phyloP scores from a whole-genome alignment of 176 grass and related monocot genomes.

The Oryza meyeriana region DNA sequence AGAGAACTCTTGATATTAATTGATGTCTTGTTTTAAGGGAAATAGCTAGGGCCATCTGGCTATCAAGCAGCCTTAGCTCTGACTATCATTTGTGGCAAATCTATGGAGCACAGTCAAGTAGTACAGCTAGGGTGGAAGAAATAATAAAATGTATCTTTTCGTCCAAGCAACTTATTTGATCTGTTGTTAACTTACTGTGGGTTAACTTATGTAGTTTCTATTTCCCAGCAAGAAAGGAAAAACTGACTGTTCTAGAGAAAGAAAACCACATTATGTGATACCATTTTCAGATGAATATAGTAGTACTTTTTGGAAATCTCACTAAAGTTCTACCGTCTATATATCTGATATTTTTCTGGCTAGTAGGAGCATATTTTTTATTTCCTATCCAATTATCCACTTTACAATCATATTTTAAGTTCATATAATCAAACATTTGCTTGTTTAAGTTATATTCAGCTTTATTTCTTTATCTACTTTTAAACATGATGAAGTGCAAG shows the following conservation, averaged over 20 bases:
- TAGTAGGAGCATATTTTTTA: neutral
- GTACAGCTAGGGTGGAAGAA: neutral
- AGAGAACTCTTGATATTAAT: slow-evolving; percentile 3
- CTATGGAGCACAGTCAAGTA: neutral
- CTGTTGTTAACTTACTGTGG: neutral
- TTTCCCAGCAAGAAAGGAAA: neutral
- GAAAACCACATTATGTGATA: neutral
- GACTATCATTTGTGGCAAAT: neutral
- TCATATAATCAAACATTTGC: neutral
- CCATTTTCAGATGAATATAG: slow-evolving; percentile 13
- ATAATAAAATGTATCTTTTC: neutral
- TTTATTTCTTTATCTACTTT: neutral
- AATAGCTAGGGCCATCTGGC: neutral
- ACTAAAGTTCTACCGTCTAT: neutral
- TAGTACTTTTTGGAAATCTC: neutral
- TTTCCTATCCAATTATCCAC: neutral
- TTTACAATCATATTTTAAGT: neutral
- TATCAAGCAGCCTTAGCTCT: neutral
- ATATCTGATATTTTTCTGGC: neutral
- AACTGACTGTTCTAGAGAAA: neutral
- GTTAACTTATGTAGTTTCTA: neutral
- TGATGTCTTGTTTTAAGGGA: neutral
- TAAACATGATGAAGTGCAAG: neutral
- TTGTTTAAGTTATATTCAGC: neutral
- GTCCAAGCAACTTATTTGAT: neutral